Evolutionary conservation across 2,329 filamentous ascomycete genomes (phyloP).

Genomic region (Colletotrichum coccodes): DNA sequence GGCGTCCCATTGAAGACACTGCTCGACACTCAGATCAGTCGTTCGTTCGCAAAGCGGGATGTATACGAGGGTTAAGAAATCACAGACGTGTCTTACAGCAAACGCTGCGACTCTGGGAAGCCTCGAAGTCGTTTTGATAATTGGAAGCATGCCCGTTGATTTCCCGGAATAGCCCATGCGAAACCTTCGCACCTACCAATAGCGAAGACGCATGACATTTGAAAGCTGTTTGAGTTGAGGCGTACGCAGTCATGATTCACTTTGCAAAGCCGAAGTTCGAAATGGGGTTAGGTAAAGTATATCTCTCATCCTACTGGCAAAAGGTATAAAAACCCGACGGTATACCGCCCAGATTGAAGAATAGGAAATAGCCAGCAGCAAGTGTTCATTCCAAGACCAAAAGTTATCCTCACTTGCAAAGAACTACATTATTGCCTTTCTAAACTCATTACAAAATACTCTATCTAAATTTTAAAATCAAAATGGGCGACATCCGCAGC

Average conservation of each 20-base stretch:
- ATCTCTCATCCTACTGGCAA: not conserved
- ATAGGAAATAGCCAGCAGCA: not conserved
- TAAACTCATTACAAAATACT: slow-evolving; percentile 26
- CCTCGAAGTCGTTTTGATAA: not conserved
- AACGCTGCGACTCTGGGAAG: not conserved
- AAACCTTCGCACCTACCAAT: slow-evolving; percentile 28
- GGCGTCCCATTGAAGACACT: not conserved
- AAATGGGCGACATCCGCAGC: slow-evolving; percentile 30
- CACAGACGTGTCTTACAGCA: not conserved
- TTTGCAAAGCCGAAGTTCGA: slow-evolving; percentile 8
- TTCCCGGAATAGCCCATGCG: not conserved
- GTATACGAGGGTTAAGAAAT: not conserved
- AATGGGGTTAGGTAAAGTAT: not conserved
- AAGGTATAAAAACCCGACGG: slow-evolving; percentile 16
- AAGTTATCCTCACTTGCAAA: not conserved
- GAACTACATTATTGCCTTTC: slow-evolving; percentile 3
- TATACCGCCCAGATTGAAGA: not conserved
- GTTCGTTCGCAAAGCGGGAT: not conserved
- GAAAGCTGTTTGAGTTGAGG: slow-evolving; percentile 14
- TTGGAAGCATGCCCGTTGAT: not conserved
- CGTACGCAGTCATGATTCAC: slow-evolving; percentile 24
- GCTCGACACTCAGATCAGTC: slow-evolving; percentile 7
- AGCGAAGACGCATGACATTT: slow-evolving; percentile 1
- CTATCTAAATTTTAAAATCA: slow-evolving; percentile 29
- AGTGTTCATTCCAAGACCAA: not conserved